These are phyloP conservation scores for Globisporangium radiosum DNA, from an alignment of 352 stramenopile genomes.

Conservation along the genomic window DNA sequence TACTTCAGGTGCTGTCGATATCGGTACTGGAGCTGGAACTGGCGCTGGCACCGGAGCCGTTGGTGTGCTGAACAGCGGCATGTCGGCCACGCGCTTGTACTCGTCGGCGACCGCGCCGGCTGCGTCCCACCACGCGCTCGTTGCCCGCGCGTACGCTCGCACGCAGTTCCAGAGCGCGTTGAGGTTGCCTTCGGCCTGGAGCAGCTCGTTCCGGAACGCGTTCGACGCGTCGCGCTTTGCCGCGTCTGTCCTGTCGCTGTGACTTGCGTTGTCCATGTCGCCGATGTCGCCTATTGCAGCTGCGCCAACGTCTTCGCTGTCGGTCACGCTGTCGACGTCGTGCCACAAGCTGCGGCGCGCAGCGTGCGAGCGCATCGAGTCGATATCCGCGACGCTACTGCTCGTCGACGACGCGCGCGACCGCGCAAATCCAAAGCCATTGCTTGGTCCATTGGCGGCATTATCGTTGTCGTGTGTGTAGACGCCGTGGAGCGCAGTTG, in stretches of 20 bases:
- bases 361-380: slow-evolving; percentile 8
- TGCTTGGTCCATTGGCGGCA: slow-evolving; percentile 1
- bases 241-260: background rate
- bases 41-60: slow-evolving; percentile 3
- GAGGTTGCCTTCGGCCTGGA: slow-evolving; percentile 65
- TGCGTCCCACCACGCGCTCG: slow-evolving; percentile 50
- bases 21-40: background rate
- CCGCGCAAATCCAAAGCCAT: slow-evolving; percentile 5
- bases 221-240: slow-evolving; percentile 22
- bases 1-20: background rate
- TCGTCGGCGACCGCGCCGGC: slow-evolving; percentile 50
- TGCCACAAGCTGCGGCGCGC: slow-evolving; percentile 28
- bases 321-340: slow-evolving; percentile 47
- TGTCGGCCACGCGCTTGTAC: slow-evolving; percentile 49
- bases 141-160: slow-evolving; percentile 51
- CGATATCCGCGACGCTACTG: slow-evolving; percentile 10
- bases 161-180: slow-evolving; percentile 75
- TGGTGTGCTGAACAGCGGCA: slow-evolving; percentile 37
- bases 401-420: slow-evolving; percentile 16
- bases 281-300: slow-evolving; percentile 12
- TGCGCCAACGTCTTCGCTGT: slow-evolving; percentile 50
- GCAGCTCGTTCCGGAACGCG: slow-evolving; percentile 61
- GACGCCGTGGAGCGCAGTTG: slow-evolving; percentile 20
- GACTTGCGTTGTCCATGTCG: slow-evolving; percentile 10
- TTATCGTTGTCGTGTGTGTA: background rate